Evolutionary conservation across 2,329 filamentous ascomycete genomes (phyloP), one percentile per base, ranked within the genome.

Genomic region (Hymenoscyphus linearis): DNA sequence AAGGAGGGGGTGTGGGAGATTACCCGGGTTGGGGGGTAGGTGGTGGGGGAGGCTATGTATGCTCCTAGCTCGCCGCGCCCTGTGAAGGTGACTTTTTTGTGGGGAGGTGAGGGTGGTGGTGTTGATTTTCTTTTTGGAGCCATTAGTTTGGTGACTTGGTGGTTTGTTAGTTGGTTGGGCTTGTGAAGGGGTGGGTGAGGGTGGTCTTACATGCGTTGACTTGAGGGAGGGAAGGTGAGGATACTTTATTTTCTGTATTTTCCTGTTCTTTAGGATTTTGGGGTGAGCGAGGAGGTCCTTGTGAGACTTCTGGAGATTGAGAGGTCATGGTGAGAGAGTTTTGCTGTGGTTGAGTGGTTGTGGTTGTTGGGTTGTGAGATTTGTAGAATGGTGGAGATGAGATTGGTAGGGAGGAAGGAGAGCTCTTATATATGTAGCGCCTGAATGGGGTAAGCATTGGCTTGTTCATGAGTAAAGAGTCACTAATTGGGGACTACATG

Each of bases 1-100:
- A 88, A 91, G 63, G 85, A 76, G n/a, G 83, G 79, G 65, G 85
- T 84, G 74, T 86, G 79, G 70, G 85, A 87, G 59, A 95, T 79
- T 1, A 92, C 82, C 9, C 82, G 77, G 27, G 78, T 80, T 4
- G 80, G 66, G 1, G 85, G 81, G 68, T 85, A 88, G 1, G 80
- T 77, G 36, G 82, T 78, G 0, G 90, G 90, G 58, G 84, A 75
- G 7, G 77, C 69, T 31, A 89, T 86, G 74, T 95, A 95, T 22
- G 79, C 76, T 52, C 84, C 84, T 0, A 95, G 80, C 0, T 81
- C 87, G 64, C 87, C 80, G 59, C 86, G 80, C 54, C 78, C 75
- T 16, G 76, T 77, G 71, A 80, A 63, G 16, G 58, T 18, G 26
- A 59, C 52, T 34, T 64, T 63, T 59, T 64, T 57, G 13, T 60